These are phyloP conservation scores for Beauveria medogensis DNA, from an alignment of 2,329 filamentous ascomycete species.

Conservation along the genomic window DNA sequence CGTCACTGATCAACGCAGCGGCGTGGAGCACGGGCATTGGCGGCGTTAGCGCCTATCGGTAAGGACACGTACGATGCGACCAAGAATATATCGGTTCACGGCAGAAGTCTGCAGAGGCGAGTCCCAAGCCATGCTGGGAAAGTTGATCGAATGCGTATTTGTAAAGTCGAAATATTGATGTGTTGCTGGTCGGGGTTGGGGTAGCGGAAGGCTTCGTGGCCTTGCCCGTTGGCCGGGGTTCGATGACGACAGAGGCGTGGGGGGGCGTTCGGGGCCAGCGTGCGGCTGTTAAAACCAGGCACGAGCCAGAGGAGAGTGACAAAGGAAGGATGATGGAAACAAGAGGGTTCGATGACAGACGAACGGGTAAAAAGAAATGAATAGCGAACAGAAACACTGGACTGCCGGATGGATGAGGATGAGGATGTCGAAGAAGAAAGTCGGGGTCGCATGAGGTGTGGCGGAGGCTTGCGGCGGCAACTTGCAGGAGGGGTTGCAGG, in stretches of 20 bases:
- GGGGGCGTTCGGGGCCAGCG: background rate
- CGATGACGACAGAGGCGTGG: background rate
- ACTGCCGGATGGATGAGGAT: background rate
- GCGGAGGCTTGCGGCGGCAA: background rate
- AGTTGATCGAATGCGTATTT: background rate
- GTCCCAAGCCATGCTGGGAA: slow-evolving; percentile 5
- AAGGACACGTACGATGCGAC: slow-evolving; percentile 56
- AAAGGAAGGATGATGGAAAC: background rate
- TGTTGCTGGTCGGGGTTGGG: background rate
- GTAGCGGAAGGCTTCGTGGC: slow-evolving; percentile 1
- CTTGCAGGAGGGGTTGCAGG: background rate
- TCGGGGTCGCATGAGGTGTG: slow-evolving; percentile 8
- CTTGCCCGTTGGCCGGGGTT: background rate
- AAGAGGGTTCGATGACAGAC: background rate
- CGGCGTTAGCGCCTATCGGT: background rate
- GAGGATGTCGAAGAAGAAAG: background rate
- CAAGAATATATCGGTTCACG: slow-evolving; percentile 60
- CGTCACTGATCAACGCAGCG: background rate
- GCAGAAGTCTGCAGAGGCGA: background rate
- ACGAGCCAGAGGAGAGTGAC: background rate
- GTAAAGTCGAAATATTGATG: background rate
- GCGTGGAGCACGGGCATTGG: slow-evolving; percentile 5
- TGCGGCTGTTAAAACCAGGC: background rate
- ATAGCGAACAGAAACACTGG: background rate
- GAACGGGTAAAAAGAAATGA: background rate